Evolutionary conservation across 495 filamentous ascomycete species (phyloP).

Genomic region (Aspergillus egyptiacus): DNA sequence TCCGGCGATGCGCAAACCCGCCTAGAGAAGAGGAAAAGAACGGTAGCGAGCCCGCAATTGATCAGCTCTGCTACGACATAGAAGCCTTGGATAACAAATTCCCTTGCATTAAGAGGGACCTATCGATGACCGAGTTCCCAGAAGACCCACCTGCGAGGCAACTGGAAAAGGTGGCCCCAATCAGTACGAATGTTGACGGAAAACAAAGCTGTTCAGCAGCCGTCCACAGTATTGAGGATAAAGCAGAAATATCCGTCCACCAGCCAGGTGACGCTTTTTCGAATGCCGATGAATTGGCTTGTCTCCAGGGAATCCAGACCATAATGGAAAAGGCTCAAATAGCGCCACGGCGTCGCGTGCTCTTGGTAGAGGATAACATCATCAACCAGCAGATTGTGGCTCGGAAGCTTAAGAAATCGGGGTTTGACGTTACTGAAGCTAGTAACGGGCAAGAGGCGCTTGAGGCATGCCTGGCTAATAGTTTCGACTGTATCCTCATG

Average conservation of each 20-base stretch:
- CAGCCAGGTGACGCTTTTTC: too few relatives aligned
- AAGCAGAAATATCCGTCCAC: too few relatives aligned
- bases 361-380: slow-evolving; percentile 80
- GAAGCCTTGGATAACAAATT: slow-evolving; percentile 16
- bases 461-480: slow-evolving; percentile 31
- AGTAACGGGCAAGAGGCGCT: slow-evolving; percentile 75
- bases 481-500: slow-evolving; percentile 61
- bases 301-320: background rate
- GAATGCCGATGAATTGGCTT: background rate
- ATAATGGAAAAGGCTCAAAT: background rate
- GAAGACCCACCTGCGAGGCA: slow-evolving; percentile 7
- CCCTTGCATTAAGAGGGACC: slow-evolving; percentile 5
- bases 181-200: slow-evolving; percentile 1
- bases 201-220: too few relatives aligned
- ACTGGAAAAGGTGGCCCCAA: background rate
- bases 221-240: too few relatives aligned
- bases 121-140: slow-evolving; percentile 6
- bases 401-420: slow-evolving; percentile 55
- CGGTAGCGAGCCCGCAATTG: slow-evolving; percentile 14
- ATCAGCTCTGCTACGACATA: slow-evolving; percentile 20
- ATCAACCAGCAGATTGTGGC: slow-evolving; percentile 67
- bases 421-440: slow-evolving; percentile 61
- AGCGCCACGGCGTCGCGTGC: slow-evolving; percentile 23
- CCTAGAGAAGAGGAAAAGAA: too few relatives aligned
- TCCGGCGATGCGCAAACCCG: slow-evolving; percentile 31